Conservation (phyloP, 768 basidiomycete genomes). For the Candolleomyces efflorescens region DNA sequence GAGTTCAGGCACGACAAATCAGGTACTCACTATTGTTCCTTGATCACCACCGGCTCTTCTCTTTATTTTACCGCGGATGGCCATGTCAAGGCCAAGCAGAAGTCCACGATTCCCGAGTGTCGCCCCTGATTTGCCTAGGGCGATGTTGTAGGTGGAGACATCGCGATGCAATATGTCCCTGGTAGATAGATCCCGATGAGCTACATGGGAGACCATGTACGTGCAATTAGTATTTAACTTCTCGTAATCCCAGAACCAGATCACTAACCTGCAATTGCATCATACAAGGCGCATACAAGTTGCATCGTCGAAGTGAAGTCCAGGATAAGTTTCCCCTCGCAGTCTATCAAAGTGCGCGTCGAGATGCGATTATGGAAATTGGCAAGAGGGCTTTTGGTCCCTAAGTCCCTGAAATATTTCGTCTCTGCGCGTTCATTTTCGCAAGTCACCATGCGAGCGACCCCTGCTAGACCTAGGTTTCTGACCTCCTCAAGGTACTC, state of each 20-base stretch:
- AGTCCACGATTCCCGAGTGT: conserved; percentile 5
- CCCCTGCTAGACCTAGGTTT: not conserved
- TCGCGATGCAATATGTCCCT: conserved; percentile 10
- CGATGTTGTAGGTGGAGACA: conserved; percentile 11
- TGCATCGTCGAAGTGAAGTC: not conserved
- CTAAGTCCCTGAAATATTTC: not conserved
- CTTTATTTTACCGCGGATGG: not conserved
- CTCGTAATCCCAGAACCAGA: not conserved
- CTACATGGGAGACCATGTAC: not conserved
- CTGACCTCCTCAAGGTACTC: not conserved
- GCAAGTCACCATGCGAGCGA: not conserved
- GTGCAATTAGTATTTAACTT: not conserved
- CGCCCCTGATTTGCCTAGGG: conserved; percentile 1
- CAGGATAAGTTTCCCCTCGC: not conserved
- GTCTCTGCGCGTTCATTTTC: not conserved
- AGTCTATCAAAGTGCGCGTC: not conserved
- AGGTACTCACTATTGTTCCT: too few relatives aligned
- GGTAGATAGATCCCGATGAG: not conserved
- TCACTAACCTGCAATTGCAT: not conserved
- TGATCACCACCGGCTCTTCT: too few relatives aligned
- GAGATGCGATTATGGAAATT: not conserved
- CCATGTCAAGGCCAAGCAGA: conserved; percentile 14
- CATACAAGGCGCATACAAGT: not conserved
- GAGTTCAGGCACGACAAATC: too few relatives aligned
- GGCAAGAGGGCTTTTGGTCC: not conserved